Base-by-base conservation (phyloP, 108 stramenopile species). In the Cyclotella choctawhatcheeana region DNA sequence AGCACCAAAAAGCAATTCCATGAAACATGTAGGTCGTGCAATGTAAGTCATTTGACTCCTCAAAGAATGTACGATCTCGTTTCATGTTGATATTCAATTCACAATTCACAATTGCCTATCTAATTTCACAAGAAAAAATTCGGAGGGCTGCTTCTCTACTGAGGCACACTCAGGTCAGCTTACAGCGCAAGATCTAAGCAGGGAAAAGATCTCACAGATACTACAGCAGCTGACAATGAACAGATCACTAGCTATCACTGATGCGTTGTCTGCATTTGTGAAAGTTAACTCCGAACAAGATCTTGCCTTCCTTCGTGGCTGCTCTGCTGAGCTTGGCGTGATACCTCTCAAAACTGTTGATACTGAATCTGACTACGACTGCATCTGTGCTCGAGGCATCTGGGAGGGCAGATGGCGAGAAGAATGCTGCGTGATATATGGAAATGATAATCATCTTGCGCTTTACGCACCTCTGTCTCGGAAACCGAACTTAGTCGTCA, bases 331-430 rank as follows among this genome's bases (percentile, higher is more conserved):
- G 48, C 75, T 84, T 51, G 92, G 89, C 10, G 89, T 90, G 3
- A 64, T 69, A 20, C 89, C 86, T 17, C 50, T 74, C 6, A 64
- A 75, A 82, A 35, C 77, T 54, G 33, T 71, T 31, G 59, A 70
- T 65, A 67, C 74, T 17, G 60, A 84, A 43, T 75, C 82, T 25
- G 33, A 86, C 35, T 52, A 68, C 25, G 91, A 90, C 50, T 85
- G 66, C 24, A 60, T 93, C 1, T 86, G 92, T 31, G 97, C 93
- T 14, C 73, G 97, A 44, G 88, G 88, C 50, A 82, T 96, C 25
- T 97, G 92, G 88, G 95, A 97, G 61, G 85, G 92, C 25, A 95
- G 92, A 55, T 97, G 97, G 97, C 69, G 95, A 43, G 96, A 97
- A 76, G 97, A 97, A 79, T 88, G 89, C 82, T 92, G 85, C 37